Base-by-base conservation (phyloP, 2,329 filamentous ascomycete species). In the Pseudogymnoascus sp. region DNA sequence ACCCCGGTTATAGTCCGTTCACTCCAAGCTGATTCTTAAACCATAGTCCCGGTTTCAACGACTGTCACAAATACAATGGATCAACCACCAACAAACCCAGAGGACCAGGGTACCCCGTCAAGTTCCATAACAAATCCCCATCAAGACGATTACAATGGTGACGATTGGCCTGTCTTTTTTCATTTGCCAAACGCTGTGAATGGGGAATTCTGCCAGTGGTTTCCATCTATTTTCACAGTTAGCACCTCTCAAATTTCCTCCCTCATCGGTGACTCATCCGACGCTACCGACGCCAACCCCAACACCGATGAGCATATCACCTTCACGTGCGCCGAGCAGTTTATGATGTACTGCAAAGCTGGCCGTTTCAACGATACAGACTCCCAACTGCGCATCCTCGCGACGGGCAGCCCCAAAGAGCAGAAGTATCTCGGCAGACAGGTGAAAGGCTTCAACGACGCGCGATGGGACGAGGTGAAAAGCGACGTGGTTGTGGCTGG, bases 341-440 rank as follows among this genome's bases (percentile, higher is more conserved):
- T 76, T 67, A 77, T 77, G 75, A 77, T 76, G 76, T 77, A 72
- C 66, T 75, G 74, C 71, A 77, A 77, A 68, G 75, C 76, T 5
- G 69, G 68, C 9, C 70, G 70, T 6, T 77, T 77, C 65, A 59
- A 66, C 63, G 75, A 77, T 67, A 59, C 31, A 15, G 63, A 61
- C 3, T 64, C 67, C 2, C 68, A 71, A 59, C 61, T 62, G 19
- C 66, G 37, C 15, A 64, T 75, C 26, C 68, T 75, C 26, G 68
- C 65, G 1, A 71, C 71, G 0, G n/a, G 53, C 0, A 66, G 65
- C 23, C 71, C 73, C 1, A 72, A 70, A 59, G 66, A 71, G 59
- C 72, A 75, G 60, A 75, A 73, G 60, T 61, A 46, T 2, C 68
- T 75, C 1, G 74, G 71, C 15, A 68, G 69, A 17, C 33, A 62